Evolutionary conservation across 2,329 filamentous ascomycete genomes (phyloP).

Genomic region (Fusarium xylarioides): DNA sequence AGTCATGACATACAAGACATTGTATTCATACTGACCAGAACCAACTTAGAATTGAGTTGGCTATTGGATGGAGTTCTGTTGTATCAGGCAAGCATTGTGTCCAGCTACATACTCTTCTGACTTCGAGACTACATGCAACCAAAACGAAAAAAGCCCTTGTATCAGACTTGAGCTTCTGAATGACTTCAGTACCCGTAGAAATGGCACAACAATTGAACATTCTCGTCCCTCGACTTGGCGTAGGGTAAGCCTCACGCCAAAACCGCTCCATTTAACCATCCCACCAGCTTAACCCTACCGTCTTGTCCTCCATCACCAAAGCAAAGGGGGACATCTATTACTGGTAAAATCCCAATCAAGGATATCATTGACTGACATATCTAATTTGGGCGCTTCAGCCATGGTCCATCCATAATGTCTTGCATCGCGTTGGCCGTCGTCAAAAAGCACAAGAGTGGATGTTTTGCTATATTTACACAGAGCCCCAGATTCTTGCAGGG

Average conservation of each 20-base stretch:
- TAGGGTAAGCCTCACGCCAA: background rate
- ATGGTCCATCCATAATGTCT: background rate
- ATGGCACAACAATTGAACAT: background rate
- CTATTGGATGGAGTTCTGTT: accelerated
- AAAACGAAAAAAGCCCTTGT: background rate
- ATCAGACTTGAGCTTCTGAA: accelerated
- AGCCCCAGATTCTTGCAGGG: slow-evolving; percentile 16
- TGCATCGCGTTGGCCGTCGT: background rate
- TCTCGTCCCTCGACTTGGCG: background rate
- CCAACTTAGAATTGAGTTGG: accelerated
- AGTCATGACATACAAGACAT: too few species aligned
- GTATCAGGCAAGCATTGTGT: background rate
- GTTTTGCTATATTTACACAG: slow-evolving; percentile 28
- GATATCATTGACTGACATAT: background rate
- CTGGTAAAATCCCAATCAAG: background rate
- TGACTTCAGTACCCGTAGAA: accelerated
- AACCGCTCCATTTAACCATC: background rate
- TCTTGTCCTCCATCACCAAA: background rate
- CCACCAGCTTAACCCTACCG: background rate
- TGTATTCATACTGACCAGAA: accelerated
- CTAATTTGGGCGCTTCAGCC: background rate
- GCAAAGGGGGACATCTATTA: background rate
- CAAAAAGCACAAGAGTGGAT: slow-evolving; percentile 9
- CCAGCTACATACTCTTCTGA: background rate
- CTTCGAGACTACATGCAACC: accelerated